A percentile compares a stretch with the other conserved stretches of the same genome.
Conservation (phyloP, 1,284 basidiomycete species). For the Caloboletus firmus region DNA sequence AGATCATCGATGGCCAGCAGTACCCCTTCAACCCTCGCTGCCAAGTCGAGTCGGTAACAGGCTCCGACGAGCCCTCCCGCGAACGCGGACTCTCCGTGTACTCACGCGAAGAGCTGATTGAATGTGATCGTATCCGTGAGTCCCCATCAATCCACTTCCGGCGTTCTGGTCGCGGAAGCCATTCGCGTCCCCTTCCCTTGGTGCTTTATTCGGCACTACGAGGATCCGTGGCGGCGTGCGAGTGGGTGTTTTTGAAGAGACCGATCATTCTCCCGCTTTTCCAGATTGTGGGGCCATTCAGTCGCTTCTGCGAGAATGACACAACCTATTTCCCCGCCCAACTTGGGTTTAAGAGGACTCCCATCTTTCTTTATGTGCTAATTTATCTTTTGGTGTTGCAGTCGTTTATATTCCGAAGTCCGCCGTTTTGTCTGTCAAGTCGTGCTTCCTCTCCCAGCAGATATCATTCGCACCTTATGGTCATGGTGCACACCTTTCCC, state of each 20-base stretch:
- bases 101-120: slow-evolving; percentile 40
- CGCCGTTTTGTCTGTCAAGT: slow-evolving; percentile 61
- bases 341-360: not conserved
- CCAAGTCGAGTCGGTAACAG: slow-evolving; percentile 1
- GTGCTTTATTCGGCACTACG: not conserved
- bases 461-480: slow-evolving; percentile 52
- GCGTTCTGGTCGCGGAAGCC: slow-evolving; percentile 6
- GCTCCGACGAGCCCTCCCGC: slow-evolving; percentile 15
- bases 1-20: slow-evolving; percentile 31
- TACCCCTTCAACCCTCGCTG: not conserved
- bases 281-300: not conserved
- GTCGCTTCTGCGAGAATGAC: not conserved
- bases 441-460: slow-evolving; percentile 46
- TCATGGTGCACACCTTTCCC: slow-evolving; percentile 54
- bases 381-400: slow-evolving; percentile 32
- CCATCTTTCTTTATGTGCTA: slow-evolving; percentile 9
- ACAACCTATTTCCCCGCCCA: not conserved
- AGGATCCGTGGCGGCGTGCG: not conserved
- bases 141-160: slow-evolving; percentile 19
- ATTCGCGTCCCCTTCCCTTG: not conserved
- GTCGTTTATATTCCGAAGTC: slow-evolving; percentile 68
- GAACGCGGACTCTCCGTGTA: slow-evolving; percentile 41
- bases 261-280: slow-evolving; percentile 2
- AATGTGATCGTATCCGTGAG: slow-evolving; percentile 42
- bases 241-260: not conserved